Conservation (phyloP, 129 eudicot species). For the Pittosporum tobira region DNA sequence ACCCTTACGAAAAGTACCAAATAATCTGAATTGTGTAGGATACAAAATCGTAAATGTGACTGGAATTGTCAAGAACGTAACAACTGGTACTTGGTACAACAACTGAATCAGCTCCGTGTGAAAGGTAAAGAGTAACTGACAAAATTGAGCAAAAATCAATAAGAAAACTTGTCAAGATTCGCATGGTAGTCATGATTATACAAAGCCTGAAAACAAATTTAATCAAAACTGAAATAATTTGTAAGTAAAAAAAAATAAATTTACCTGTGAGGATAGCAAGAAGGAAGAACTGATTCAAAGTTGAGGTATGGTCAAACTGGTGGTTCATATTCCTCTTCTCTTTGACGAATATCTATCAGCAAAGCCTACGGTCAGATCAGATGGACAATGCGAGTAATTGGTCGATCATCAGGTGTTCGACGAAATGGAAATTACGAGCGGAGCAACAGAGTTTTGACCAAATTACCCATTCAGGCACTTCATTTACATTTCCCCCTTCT, state of each 20-base stretch:
- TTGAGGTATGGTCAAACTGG: background rate
- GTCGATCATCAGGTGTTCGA: too few relatives aligned
- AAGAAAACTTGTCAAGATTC: background rate
- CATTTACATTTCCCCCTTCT: too few relatives aligned
- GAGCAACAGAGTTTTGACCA: too few relatives aligned
- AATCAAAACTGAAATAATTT: too few relatives aligned
- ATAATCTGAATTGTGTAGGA: constrained; percentile 26
- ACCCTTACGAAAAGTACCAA: background rate
- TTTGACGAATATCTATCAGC: too few relatives aligned
- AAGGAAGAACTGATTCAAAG: constrained; percentile 1
- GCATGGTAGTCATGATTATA: background rate
- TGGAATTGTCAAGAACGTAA: constrained; percentile 74
- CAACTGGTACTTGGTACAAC: constrained; percentile 64
- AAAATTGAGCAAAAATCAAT: constrained; percentile 4
- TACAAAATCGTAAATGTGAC: constrained; percentile 81
- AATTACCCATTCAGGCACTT: too few relatives aligned
- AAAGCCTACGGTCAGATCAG: too few relatives aligned
- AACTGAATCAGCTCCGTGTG: constrained; percentile 42
- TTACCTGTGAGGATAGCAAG: constrained; percentile 26
- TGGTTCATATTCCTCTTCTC: constrained; percentile 3
- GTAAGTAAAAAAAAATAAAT: too few relatives aligned
- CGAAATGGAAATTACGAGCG: too few relatives aligned
- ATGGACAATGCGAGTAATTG: background rate
- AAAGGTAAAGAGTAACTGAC: constrained; percentile 39
- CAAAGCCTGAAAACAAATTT: background rate